Evolutionary conservation across 2,329 filamentous ascomycete genomes (phyloP).

Genomic region (Xylaria sp.): DNA sequence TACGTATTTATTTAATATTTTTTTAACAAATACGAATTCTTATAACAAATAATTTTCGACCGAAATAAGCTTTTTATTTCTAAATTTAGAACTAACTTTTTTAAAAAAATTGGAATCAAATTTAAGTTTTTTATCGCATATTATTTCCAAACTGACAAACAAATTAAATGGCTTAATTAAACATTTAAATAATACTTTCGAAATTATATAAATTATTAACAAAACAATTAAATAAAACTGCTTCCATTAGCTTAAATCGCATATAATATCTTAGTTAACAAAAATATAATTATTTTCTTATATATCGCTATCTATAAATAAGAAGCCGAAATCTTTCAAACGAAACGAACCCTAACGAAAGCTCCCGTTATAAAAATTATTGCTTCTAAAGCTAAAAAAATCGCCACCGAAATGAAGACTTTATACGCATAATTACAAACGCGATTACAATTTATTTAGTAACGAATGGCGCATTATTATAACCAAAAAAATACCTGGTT

Average conservation of each 20-base stretch:
- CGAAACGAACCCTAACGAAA: background rate
- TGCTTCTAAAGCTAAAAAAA: too few species aligned
- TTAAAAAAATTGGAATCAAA: conserved; percentile 2
- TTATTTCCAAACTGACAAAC: background rate
- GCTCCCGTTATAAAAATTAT: background rate
- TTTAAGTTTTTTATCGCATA: background rate
- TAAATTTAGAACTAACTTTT: conserved; percentile 5
- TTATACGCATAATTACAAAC: background rate
- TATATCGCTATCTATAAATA: background rate
- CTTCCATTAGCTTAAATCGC: background rate
- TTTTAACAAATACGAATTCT: conserved; percentile 6
- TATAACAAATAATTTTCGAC: too few species aligned
- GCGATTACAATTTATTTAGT: background rate
- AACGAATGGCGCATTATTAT: background rate
- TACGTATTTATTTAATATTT: conserved; percentile 6
- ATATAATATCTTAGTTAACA: background rate
- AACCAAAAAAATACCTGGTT: too few species aligned
- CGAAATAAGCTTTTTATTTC: too few species aligned
- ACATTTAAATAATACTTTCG: background rate
- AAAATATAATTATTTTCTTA: background rate
- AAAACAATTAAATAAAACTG: conserved; percentile 4
- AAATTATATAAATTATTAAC: background rate
- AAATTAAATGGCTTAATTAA: background rate
- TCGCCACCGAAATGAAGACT: background rate
- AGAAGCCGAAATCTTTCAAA: background rate